Evolutionary conservation across 2,329 filamentous ascomycete species (phyloP).

Genomic region (Epichloe sibirici): DNA sequence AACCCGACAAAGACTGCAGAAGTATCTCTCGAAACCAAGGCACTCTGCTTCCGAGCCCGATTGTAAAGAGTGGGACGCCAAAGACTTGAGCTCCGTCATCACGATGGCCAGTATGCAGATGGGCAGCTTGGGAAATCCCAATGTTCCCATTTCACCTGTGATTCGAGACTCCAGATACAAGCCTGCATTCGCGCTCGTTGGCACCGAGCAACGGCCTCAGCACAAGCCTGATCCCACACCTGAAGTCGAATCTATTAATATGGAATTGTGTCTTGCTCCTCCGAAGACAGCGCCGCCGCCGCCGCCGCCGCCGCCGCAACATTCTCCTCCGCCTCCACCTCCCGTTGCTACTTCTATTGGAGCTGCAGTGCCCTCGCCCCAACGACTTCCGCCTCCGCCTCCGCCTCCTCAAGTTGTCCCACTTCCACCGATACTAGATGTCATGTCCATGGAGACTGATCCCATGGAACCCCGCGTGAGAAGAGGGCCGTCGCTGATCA

Average conservation of each 20-base stretch:
- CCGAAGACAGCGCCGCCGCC: background rate
- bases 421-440: background rate
- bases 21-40: slow-evolving; percentile 18
- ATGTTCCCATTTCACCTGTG: slow-evolving; percentile 1
- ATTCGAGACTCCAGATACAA: background rate
- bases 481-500: slow-evolving; percentile 3
- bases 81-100: slow-evolving; percentile 7
- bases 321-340: background rate
- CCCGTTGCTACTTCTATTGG: background rate
- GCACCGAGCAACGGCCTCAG: background rate
- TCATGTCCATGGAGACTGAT: slow-evolving; percentile 1
- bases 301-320: background rate
- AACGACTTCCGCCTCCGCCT: background rate
- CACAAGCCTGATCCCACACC: slow-evolving; percentile 1
- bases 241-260: background rate
- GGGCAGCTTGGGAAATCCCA: slow-evolving; percentile 4
- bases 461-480: background rate
- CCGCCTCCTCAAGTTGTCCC: background rate
- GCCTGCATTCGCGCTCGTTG: background rate
- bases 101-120: slow-evolving; percentile 6
- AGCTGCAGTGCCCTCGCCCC: background rate
- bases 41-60: slow-evolving; percentile 14
- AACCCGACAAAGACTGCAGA: slow-evolving; percentile 18
- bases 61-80: slow-evolving; percentile 15
- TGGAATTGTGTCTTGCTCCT: background rate